Evolutionary conservation across 176 grass and related monocot genomes (phyloP).

Genomic region (Musa acuminata): DNA sequence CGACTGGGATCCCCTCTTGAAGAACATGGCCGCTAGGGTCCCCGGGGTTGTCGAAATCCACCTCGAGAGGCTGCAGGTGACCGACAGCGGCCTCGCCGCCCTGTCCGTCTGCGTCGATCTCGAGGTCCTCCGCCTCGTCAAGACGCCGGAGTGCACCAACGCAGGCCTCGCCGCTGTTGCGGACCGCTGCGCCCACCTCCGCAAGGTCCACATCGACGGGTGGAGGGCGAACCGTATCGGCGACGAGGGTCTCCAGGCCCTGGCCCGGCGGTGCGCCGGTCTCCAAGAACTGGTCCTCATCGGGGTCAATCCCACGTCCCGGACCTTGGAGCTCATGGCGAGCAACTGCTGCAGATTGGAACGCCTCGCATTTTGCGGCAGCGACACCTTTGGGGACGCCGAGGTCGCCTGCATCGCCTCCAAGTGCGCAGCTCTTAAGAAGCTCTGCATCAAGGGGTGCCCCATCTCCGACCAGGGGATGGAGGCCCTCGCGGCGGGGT

Average conservation of each 20-base stretch:
- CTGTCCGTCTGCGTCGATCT: constrained; percentile 42
- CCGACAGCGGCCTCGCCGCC: constrained; percentile 52
- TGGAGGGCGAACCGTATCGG: constrained; percentile 82
- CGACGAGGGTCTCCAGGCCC: constrained; percentile 56
- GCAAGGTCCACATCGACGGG: constrained; percentile 81
- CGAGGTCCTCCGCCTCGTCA: constrained; percentile 76
- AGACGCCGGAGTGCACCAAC: constrained; percentile 61
- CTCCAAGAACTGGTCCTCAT: constrained; percentile 83
- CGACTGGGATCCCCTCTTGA: constrained; percentile 59
- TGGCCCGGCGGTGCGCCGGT: constrained; percentile 46
- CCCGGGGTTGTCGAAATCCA: constrained; percentile 56
- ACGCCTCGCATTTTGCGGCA: constrained; percentile 58
- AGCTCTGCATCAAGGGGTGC: constrained; percentile 19
- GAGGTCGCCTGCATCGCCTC: constrained; percentile 80
- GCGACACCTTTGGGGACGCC: constrained; percentile 69
- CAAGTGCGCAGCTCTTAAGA: constrained; percentile 62
- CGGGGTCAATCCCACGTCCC: constrained; percentile 66
- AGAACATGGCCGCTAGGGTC: constrained; percentile 32
- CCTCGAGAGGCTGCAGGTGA: constrained; percentile 85
- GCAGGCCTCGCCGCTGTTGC: constrained; percentile 48
- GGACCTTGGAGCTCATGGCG: constrained; percentile 55
- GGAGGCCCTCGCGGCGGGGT: too few relatives aligned
- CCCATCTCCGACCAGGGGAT: too few relatives aligned
- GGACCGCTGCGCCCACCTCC: constrained; percentile 53
- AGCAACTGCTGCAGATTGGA: constrained; percentile 25